Evolutionary conservation across 192 early-diverging fungal species (phyloP).

Genomic region (Diversispora eburnea): DNA sequence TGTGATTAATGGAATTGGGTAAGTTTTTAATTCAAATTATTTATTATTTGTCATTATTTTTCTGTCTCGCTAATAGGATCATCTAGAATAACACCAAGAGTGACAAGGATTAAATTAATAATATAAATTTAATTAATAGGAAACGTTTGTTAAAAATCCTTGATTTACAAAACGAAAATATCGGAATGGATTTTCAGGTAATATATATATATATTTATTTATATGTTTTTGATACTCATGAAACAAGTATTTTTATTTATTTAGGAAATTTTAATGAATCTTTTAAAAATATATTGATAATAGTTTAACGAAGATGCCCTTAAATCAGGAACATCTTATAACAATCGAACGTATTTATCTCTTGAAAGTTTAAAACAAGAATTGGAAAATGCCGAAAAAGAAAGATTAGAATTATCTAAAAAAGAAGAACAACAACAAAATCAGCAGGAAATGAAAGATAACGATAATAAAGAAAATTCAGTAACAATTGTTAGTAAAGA

Average conservation of each 20-base stretch:
- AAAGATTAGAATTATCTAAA: neutral
- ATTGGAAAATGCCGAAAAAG: constrained; percentile 17
- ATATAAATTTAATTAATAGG: constrained; percentile 8
- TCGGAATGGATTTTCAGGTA: constrained; percentile 45
- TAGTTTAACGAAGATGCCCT: constrained; percentile 31
- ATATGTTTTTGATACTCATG: neutral
- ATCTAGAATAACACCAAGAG: neutral
- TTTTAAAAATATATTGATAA: neutral
- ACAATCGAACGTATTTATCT: constrained; percentile 22
- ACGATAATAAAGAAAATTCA: too few relatives aligned
- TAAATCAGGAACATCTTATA: constrained; percentile 28
- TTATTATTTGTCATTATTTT: neutral
- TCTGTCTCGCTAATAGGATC: neutral
- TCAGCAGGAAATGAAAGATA: too few relatives aligned
- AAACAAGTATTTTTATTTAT: neutral
- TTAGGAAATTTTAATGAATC: neutral
- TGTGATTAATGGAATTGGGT: constrained; percentile 46
- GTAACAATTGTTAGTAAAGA: too few relatives aligned
- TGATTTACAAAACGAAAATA: constrained; percentile 37
- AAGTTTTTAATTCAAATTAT: constrained; percentile 4
- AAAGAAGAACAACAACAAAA: neutral
- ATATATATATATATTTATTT: neutral
- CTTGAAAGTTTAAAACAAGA: constrained; percentile 25
- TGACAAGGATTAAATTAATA: neutral
- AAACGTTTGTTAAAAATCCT: constrained; percentile 37